These are phyloP conservation scores for Nymphaea colorata DNA, from an alignment of 164 flowering plant species.

Conservation along the genomic window DNA sequence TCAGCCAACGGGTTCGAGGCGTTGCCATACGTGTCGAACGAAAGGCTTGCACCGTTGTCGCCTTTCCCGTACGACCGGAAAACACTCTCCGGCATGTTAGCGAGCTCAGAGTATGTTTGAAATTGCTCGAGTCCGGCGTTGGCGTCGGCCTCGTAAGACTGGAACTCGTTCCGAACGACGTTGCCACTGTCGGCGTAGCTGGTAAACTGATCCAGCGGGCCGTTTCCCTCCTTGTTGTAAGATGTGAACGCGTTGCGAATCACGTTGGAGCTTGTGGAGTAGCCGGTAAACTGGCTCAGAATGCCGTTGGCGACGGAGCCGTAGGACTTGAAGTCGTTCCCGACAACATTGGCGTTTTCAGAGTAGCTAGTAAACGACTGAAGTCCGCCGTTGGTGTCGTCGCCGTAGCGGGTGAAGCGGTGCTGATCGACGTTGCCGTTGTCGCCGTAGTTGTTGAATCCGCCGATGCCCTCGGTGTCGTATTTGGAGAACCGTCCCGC, in stretches of 20 bases:
- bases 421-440: not conserved
- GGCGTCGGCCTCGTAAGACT: constrained; percentile 39
- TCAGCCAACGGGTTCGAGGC: constrained; percentile 52
- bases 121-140: constrained; percentile 35
- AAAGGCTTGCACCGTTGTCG: constrained; percentile 30
- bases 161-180: constrained; percentile 1
- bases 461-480: not conserved
- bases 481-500: not conserved
- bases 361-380: not conserved
- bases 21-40: constrained; percentile 59
- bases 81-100: constrained; percentile 59
- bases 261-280: not conserved
- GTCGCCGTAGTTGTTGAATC: not conserved
- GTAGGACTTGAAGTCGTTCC: not conserved
- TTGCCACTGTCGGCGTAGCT: not conserved
- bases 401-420: not conserved
- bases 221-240: not conserved
- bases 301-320: not conserved
- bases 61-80: constrained; percentile 54
- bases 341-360: not conserved
- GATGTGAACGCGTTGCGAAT: not conserved
- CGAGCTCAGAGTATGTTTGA: constrained; percentile 40
- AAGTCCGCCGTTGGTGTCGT: not conserved
- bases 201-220: not conserved
- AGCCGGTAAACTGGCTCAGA: not conserved